Conservation (phyloP, 2,329 filamentous ascomycete genomes). For the Aspergillus quadricinctus region DNA sequence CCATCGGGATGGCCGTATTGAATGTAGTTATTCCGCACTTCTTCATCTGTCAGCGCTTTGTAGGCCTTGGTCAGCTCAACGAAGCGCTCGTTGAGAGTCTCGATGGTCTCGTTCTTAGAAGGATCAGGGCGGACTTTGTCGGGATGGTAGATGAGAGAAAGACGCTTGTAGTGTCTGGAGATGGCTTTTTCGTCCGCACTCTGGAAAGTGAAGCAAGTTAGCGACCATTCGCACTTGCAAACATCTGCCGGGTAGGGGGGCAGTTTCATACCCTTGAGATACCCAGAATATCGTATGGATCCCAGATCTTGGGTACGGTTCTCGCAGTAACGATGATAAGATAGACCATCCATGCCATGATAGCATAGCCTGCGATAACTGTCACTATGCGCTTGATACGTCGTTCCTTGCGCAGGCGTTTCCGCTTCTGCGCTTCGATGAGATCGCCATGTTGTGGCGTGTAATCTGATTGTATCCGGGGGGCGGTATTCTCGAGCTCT, state of each 20-base stretch:
- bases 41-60: constrained; percentile 95
- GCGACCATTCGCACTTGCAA: background rate
- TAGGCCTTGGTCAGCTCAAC: constrained; percentile 97
- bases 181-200: constrained; percentile 84
- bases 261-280: constrained; percentile 64
- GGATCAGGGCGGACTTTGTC: constrained; percentile 85
- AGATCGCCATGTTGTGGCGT: constrained; percentile 77
- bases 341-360: constrained; percentile 89
- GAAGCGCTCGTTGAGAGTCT: constrained; percentile 80
- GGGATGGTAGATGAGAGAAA: constrained; percentile 83
- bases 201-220: constrained; percentile 39
- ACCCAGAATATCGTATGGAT: constrained; percentile 91
- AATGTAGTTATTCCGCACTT: constrained; percentile 93
- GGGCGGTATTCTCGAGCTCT: constrained; percentile 74
- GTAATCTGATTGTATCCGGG: constrained; percentile 77
- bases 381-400: constrained; percentile 78
- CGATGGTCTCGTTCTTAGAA: constrained; percentile 81
- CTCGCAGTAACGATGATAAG: constrained; percentile 76
- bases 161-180: constrained; percentile 81
- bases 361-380: constrained; percentile 70
- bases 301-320: constrained; percentile 75
- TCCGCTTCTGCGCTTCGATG: constrained; percentile 74
- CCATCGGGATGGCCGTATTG: constrained; percentile 95
- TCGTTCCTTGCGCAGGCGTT: constrained; percentile 85
- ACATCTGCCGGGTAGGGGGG: constrained; percentile 13